These are phyloP conservation scores for Canariomyces notabilis DNA, from an alignment of 2,329 filamentous ascomycete genomes.

Conservation along the genomic window DNA sequence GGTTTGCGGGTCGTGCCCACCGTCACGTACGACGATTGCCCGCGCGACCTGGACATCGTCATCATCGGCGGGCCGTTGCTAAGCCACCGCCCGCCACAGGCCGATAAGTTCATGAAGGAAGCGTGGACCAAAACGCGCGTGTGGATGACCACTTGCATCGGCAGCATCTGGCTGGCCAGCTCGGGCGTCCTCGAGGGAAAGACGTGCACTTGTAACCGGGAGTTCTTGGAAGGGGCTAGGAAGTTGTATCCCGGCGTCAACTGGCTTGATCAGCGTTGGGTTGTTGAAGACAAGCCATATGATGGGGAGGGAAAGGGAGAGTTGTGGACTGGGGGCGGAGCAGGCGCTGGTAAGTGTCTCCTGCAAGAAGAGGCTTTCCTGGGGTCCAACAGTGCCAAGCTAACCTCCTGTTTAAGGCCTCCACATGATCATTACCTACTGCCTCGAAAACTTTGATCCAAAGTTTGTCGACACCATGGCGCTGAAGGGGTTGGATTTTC, in stretches of 20 bases:
- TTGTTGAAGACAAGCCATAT: slow-evolving; percentile 31
- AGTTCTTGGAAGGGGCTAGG: slow-evolving; percentile 26
- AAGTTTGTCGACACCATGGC: slow-evolving; percentile 18
- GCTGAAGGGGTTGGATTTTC: slow-evolving; percentile 14
- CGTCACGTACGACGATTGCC: slow-evolving; percentile 36
- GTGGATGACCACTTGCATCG: slow-evolving; percentile 36
- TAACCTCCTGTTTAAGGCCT: slow-evolving; percentile 10
- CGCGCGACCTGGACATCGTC: slow-evolving; percentile 38
- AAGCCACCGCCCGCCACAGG: slow-evolving; percentile 28
- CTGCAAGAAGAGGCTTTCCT: not conserved
- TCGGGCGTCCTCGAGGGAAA: slow-evolving; percentile 34
- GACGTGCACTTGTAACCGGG: slow-evolving; percentile 36
- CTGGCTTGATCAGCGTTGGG: slow-evolving; percentile 37
- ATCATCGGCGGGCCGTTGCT: slow-evolving; percentile 34
- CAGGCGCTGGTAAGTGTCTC: slow-evolving; percentile 30
- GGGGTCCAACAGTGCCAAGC: not conserved
- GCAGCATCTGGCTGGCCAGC: slow-evolving; percentile 35
- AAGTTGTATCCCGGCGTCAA: slow-evolving; percentile 30
- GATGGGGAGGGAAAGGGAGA: slow-evolving; percentile 27
- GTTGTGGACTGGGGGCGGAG: slow-evolving; percentile 36
- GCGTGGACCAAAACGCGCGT: slow-evolving; percentile 32
- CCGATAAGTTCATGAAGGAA: slow-evolving; percentile 33
- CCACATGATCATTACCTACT: slow-evolving; percentile 21
- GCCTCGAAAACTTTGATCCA: slow-evolving; percentile 17
- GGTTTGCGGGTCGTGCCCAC: slow-evolving; percentile 33